Evolutionary conservation across 805 yeast genomes (phyloP), one percentile per base, ranked within the genome.

Genomic region (Yamadazyma philogaea): DNA sequence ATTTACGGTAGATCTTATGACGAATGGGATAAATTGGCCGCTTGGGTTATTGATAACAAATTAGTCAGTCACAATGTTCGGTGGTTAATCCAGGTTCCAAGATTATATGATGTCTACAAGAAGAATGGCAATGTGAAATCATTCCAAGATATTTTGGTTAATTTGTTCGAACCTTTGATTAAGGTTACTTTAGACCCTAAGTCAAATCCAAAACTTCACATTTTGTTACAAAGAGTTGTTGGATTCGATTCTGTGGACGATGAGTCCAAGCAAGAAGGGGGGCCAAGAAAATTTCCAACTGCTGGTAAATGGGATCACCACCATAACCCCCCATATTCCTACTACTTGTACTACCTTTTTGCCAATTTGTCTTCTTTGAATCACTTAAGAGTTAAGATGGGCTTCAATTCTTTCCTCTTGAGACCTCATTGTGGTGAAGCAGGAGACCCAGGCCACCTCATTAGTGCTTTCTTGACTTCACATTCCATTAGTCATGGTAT

Each of bases 361-460:
- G 84, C 96, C 21, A 90, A 90, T 64, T 63, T 93, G 63, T 80
- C 95, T 2, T 79, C 96, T 7, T 74, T 93, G 61, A 93, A 93
- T 59, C 81, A 83, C 49, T 84, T 91, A 80, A 79, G 99, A 65
- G 67, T 73, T 26, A 74, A 70, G 44, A 75, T 90, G 44, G 84
- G 86, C 0, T 85, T 79, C 64, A 90, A 86, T 61, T 90, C 97
- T 0, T 83, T 93, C 64, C 95, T 88, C n/a, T 70, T 93, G 54
- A 78, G 99, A 56, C 99, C 99, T 3, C 99, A 93, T 63, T 87
- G 96, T 53, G 99, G 99, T 49, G 99, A 93, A 65, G 99, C 99
- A n/a, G 99, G 99, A 46, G 99, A 93, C 59, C 97, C 98, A 1
- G 98, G 93, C 57, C 99, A 93, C 69, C 73, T 95, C 57, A 87